These are phyloP conservation scores for Boletales sp. DNA, from an alignment of 768 basidiomycete genomes.

Conservation along the genomic window DNA sequence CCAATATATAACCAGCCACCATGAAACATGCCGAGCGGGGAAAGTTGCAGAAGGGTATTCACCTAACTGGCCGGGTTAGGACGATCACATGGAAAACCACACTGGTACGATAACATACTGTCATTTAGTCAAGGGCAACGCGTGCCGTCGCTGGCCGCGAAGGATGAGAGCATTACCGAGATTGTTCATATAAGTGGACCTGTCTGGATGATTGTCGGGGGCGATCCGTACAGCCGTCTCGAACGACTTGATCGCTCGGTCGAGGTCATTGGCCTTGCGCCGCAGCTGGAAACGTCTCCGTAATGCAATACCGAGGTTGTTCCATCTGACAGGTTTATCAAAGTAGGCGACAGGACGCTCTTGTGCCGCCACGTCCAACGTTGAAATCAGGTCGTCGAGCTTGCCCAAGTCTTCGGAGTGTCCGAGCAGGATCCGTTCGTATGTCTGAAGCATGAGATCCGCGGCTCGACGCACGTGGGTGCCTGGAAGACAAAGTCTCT, in stretches of 20 bases:
- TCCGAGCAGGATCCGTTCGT: neutral
- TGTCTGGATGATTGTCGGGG: neutral
- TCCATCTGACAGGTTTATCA: neutral
- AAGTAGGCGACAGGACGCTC: neutral
- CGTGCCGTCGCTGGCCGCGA: neutral
- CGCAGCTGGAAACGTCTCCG: neutral
- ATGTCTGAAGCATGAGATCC: constrained; percentile 3
- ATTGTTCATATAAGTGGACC: neutral
- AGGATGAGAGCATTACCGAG: neutral
- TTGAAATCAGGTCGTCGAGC: neutral
- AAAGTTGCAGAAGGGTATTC: too few relatives aligned
- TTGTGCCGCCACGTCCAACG: neutral
- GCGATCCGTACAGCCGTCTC: neutral
- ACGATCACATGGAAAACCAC: neutral
- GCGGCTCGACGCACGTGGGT: constrained; percentile 3
- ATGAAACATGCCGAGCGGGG: too few relatives aligned
- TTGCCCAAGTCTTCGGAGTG: neutral
- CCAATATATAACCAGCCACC: too few relatives aligned
- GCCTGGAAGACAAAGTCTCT: neutral
- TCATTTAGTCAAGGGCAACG: neutral
- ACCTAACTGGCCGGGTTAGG: neutral
- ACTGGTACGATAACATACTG: neutral
- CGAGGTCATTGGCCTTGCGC: neutral
- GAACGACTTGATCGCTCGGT: neutral
- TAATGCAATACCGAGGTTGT: constrained; percentile 1